Conservation (phyloP, 768 basidiomycete species). For the Termitomyces sp. region DNA sequence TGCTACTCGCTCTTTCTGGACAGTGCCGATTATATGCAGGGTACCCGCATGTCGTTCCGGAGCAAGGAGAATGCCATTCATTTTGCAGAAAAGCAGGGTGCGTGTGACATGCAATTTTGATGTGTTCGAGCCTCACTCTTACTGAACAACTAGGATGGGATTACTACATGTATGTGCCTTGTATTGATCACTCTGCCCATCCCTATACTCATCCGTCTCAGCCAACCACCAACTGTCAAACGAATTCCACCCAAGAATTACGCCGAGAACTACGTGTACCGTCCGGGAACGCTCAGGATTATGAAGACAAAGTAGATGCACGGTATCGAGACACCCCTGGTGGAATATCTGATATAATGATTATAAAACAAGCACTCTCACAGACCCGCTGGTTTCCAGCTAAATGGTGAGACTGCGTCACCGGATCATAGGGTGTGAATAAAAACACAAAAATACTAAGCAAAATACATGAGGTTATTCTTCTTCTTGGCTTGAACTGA, state of each 20-base stretch:
- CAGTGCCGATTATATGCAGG: slow-evolving; percentile 96
- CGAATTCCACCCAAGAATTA: slow-evolving; percentile 84
- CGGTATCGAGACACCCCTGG: neutral
- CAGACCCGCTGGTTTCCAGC: too few relatives aligned
- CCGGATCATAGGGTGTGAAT: neutral
- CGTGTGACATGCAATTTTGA: slow-evolving; percentile 5
- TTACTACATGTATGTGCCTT: slow-evolving; percentile 72
- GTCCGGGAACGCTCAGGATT: slow-evolving; percentile 72
- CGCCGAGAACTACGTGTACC: slow-evolving; percentile 88
- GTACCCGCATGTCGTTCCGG: slow-evolving; percentile 75
- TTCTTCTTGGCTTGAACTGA: slow-evolving; percentile 99
- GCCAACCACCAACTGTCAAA: slow-evolving; percentile 55
- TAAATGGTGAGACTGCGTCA: neutral
- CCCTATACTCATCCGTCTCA: slow-evolving; percentile 17
- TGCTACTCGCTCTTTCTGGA: slow-evolving; percentile 4
- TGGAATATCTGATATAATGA: neutral
- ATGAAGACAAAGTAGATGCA: slow-evolving; percentile 83
- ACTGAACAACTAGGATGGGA: slow-evolving; percentile 68
- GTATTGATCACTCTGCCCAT: slow-evolving; percentile 2
- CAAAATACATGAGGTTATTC: slow-evolving; percentile 94
- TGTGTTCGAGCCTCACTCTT: slow-evolving; percentile 4
- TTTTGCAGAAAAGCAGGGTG: slow-evolving; percentile 97
- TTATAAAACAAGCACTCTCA: neutral
- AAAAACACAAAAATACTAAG: slow-evolving; percentile 36
- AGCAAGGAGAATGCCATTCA: slow-evolving; percentile 88